Evolutionary conservation across 139 green algal genomes (phyloP), one percentile per base, ranked within the genome.

Genomic region (Micractinium conductrix): DNA sequence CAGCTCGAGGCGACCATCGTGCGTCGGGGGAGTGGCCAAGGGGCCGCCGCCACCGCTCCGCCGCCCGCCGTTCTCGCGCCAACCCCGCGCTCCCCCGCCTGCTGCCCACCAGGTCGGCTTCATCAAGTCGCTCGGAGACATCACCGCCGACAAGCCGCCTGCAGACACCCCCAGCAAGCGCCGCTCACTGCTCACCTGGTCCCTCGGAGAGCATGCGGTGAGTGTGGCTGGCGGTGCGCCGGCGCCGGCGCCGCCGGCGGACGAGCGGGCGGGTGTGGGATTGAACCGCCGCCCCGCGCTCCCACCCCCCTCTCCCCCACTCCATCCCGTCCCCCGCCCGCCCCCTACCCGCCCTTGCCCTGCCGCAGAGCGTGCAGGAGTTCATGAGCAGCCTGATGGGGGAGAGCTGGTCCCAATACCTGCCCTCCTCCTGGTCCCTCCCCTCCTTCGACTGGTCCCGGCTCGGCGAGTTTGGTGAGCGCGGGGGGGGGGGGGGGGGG

Each of bases 381-480:
- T 83, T 83, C 78, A 22, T 83, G 4, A 8, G 28, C 62, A 42
- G 38, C 62, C 33, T 83, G 62, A 19, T 75, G 24, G 78, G 78
- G 40, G 22, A 19, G 37, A 62, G 40, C 60, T 83, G 78, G 78
- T 2, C 1, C 6, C n/a, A 62, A 28, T 38, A 12, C 16, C 17
- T 83, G 60, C 78, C 78, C 42, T 28, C n/a, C 33, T 45, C 40
- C 43, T 83, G 78, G 78, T 37, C 62, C 78, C 42, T 33, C 37
- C 78, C 60, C 78, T 75, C 62, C 60, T 83, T 83, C 33, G 62
- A 83, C 78, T 83, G 78, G 78, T 33, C 30, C 62, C 19, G 24
- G 19, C 78, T 83, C 62, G 78, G 78, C 37, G 42, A 74, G 62
- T 83, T 83, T 48, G 78, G 76, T 82, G 50, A 81, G 74, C 38